A percentile compares a stretch with the other conserved stretches of the same genome.
These are phyloP conservation scores for Alternaria alternata DNA, from an alignment of 2,329 filamentous ascomycete genomes.

Conservation along the genomic window DNA sequence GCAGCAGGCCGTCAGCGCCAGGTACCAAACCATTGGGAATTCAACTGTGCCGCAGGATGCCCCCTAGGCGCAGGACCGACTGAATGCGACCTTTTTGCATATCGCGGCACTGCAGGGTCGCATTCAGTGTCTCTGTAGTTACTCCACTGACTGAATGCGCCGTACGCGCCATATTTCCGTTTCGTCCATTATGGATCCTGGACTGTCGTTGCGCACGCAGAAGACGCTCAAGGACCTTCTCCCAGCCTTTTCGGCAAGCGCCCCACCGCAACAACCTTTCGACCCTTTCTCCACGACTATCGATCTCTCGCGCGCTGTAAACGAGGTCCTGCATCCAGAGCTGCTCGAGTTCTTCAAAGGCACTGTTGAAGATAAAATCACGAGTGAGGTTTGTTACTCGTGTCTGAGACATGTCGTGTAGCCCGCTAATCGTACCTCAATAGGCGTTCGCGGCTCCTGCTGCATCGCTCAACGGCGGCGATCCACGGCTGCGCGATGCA, in stretches of 20 bases:
- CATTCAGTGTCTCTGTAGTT: neutral
- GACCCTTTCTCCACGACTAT: conserved; percentile 21
- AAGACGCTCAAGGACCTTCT: conserved; percentile 26
- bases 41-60: conserved; percentile 19
- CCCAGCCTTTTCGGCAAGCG: conserved; percentile 14
- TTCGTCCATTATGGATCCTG: conserved; percentile 32
- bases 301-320: conserved; percentile 39
- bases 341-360: conserved; percentile 41
- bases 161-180: conserved; percentile 7
- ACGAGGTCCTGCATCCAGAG: conserved; percentile 38
- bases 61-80: conserved; percentile 12
- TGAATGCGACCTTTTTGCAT: neutral
- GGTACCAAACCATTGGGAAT: conserved; percentile 17
- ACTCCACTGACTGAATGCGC: conserved; percentile 5
- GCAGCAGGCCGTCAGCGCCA: conserved; percentile 14
- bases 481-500: conserved; percentile 27
- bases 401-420: neutral
- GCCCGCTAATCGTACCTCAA: conserved; percentile 1
- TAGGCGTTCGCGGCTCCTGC: conserved; percentile 34
- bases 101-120: neutral
- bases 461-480: conserved; percentile 24
- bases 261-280: conserved; percentile 16
- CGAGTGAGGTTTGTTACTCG: conserved; percentile 24
- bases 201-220: conserved; percentile 36
- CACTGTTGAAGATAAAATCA: conserved; percentile 31